Percentiles rank a stretch among this genome's conserved stretches.
These are phyloP conservation scores for Colletotrichum brevisporum DNA, from an alignment of 2,329 filamentous ascomycete species.

Conservation along the genomic window DNA sequence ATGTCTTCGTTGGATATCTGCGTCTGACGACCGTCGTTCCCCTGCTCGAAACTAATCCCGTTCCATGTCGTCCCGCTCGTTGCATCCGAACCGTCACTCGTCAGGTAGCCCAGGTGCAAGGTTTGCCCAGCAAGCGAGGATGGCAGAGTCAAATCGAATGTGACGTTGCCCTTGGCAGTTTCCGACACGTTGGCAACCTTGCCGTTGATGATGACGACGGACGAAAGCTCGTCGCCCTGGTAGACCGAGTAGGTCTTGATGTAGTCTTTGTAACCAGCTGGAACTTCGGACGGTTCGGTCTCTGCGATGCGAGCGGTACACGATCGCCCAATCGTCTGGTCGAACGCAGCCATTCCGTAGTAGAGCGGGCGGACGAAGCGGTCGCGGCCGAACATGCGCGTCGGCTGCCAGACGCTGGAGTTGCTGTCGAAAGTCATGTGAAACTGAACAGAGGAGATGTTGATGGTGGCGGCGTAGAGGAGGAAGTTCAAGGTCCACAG, in stretches of 20 bases:
- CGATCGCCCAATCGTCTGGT: slow-evolving; percentile 34
- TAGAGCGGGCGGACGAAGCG: slow-evolving; percentile 38
- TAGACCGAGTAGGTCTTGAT: slow-evolving; percentile 34
- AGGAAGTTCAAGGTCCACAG: slow-evolving; percentile 37
- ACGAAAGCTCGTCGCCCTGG: slow-evolving; percentile 27
- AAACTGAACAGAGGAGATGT: slow-evolving; percentile 36
- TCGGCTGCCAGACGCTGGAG: slow-evolving; percentile 36
- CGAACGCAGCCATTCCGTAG: slow-evolving; percentile 36
- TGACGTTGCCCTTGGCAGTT: slow-evolving; percentile 25
- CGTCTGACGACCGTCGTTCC: slow-evolving; percentile 17
- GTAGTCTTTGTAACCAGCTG: slow-evolving; percentile 25
- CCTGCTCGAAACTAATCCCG: slow-evolving; percentile 37
- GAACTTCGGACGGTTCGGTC: slow-evolving; percentile 20
- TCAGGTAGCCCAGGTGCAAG: slow-evolving; percentile 32
- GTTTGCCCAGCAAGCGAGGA: slow-evolving; percentile 28
- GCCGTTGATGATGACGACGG: slow-evolving; percentile 36
- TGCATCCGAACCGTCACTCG: slow-evolving; percentile 35
- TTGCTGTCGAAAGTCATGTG: slow-evolving; percentile 38
- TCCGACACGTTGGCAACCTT: slow-evolving; percentile 36
- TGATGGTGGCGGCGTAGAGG: slow-evolving; percentile 32
- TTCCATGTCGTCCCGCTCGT: slow-evolving; percentile 35
- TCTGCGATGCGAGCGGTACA: slow-evolving; percentile 35
- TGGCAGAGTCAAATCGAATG: slow-evolving; percentile 22
- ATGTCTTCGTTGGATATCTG: slow-evolving; percentile 28
- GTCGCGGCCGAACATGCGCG: slow-evolving; percentile 36